Evolutionary conservation across 2,329 filamentous ascomycete genomes (phyloP).

Genomic region (Helotiales sp.): DNA sequence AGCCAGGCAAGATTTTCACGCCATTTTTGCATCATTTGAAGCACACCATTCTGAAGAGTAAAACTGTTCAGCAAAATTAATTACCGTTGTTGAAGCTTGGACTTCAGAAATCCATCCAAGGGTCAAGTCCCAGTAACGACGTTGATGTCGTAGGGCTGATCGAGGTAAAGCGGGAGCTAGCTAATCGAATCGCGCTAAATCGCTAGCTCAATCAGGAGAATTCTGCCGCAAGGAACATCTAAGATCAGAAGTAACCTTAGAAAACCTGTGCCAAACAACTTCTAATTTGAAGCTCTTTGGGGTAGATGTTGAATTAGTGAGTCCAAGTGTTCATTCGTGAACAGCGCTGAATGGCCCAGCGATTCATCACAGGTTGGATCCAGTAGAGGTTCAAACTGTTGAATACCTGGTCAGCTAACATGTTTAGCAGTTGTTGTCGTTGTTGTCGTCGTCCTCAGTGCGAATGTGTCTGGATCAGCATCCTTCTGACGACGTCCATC

Average conservation of each 20-base stretch:
- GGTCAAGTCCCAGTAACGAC: no score
- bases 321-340: neutral
- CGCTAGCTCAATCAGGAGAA: neutral
- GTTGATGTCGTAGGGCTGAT: neutral
- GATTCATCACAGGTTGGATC: neutral
- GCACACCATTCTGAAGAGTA: neutral
- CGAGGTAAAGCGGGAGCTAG: neutral
- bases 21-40: neutral
- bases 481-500: neutral
- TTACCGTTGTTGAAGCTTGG: neutral
- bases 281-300: neutral
- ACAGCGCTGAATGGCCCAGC: neutral
- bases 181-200: neutral
- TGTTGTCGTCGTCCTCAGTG: neutral
- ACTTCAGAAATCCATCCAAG: neutral
- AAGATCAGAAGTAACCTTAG: neutral
- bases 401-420: neutral
- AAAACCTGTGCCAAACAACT: neutral
- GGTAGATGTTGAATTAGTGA: neutral
- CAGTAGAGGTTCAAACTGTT: neutral
- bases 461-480: neutral
- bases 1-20: neutral
- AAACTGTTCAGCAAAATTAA: neutral
- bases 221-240: neutral
- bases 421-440: neutral